Percentiles rank a stretch among this genome's conserved stretches.
These are phyloP conservation scores for Aspergillus sclerotiicarbonarius DNA, from an alignment of 495 filamentous ascomycete species.

Conservation along the genomic window DNA sequence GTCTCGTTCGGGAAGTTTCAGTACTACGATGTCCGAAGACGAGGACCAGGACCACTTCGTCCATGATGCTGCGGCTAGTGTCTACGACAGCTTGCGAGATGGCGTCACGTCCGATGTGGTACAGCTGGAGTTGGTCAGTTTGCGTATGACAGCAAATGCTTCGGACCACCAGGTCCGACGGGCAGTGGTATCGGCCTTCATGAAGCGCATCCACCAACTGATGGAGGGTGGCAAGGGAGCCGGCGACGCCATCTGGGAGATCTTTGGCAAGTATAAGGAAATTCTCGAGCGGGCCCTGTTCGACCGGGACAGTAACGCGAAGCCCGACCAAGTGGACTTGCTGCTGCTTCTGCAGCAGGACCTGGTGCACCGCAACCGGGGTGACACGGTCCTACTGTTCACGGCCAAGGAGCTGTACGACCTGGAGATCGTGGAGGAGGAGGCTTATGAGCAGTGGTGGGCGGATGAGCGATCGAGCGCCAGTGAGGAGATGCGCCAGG, in stretches of 20 bases:
- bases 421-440: constrained; percentile 83
- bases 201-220: constrained; percentile 74
- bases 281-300: constrained; percentile 59
- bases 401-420: constrained; percentile 79
- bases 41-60: constrained; percentile 72
- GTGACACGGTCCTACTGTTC: constrained; percentile 68
- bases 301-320: constrained; percentile 55
- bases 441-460: constrained; percentile 90
- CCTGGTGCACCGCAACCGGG: constrained; percentile 55
- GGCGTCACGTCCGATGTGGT: constrained; percentile 78
- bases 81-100: constrained; percentile 76
- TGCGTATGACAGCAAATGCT: constrained; percentile 85
- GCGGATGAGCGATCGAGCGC: constrained; percentile 60
- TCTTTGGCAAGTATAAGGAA: constrained; percentile 55
- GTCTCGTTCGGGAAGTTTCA: constrained; percentile 50
- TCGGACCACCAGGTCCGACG: constrained; percentile 83
- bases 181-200: constrained; percentile 80
- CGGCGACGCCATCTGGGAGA: constrained; percentile 62
- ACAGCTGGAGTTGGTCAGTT: constrained; percentile 82
- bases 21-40: constrained; percentile 57
- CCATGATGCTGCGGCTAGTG: constrained; percentile 77
- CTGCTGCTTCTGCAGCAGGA: constrained; percentile 79
- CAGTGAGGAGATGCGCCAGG: constrained; percentile 62
- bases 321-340: constrained; percentile 80
- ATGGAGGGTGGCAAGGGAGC: constrained; percentile 58